These are phyloP conservation scores for Penicillium brevicompactum DNA, from an alignment of 2,329 filamentous ascomycete genomes.

Conservation along the genomic window DNA sequence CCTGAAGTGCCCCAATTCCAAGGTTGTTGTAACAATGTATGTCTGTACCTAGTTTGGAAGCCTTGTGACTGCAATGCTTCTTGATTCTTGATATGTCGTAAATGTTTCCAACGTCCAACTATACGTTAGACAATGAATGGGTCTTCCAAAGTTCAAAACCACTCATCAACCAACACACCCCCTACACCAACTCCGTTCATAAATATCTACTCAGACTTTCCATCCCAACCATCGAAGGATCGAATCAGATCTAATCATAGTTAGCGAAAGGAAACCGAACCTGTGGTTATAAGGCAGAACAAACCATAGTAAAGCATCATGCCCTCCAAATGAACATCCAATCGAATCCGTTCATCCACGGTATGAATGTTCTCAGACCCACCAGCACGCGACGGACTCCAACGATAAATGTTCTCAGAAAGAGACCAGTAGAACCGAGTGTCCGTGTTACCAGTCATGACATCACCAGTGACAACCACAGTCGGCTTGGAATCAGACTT, in stretches of 20 bases:
- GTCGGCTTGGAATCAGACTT: slow-evolving; percentile 27
- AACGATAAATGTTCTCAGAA: slow-evolving; percentile 57
- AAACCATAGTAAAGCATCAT: slow-evolving; percentile 48
- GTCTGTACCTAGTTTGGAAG: too few relatives aligned
- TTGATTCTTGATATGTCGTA: too few relatives aligned
- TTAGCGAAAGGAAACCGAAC: neutral
- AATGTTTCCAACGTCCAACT: too few relatives aligned
- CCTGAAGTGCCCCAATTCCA: too few relatives aligned
- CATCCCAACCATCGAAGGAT: slow-evolving; percentile 32
- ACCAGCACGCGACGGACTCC: slow-evolving; percentile 50
- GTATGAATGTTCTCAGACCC: slow-evolving; percentile 52
- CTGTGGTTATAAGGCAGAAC: slow-evolving; percentile 1
- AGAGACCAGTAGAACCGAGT: slow-evolving; percentile 56
- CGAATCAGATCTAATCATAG: slow-evolving; percentile 32
- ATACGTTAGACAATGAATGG: too few relatives aligned
- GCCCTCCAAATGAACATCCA: slow-evolving; percentile 46
- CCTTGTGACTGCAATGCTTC: too few relatives aligned
- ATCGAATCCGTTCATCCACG: slow-evolving; percentile 51
- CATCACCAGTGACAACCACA: slow-evolving; percentile 46
- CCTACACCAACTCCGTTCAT: too few relatives aligned
- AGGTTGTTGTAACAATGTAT: too few relatives aligned
- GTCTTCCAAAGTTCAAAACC: too few relatives aligned
- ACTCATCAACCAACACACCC: neutral
- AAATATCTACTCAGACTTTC: slow-evolving; percentile 11
- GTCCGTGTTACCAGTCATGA: slow-evolving; percentile 59